Conservation (phyloP, 306 rosid species). For the Coriaria nepalensis region DNA sequence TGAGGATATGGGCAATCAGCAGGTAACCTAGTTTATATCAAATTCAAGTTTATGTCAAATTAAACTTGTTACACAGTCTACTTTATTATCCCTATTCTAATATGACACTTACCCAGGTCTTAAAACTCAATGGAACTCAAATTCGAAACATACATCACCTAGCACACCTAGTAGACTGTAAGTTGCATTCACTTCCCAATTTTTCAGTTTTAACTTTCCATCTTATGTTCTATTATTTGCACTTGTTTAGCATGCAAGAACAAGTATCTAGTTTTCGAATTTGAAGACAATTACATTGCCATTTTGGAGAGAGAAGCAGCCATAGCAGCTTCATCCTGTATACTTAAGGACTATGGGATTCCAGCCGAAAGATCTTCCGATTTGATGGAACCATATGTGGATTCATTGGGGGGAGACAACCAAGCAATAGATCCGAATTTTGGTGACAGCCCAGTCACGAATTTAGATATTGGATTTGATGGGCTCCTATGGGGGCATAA, state of each 20-base stretch:
- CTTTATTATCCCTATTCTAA: constrained; percentile 12
- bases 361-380: constrained; percentile 78
- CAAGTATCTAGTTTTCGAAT: constrained; percentile 64
- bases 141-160: constrained; percentile 78
- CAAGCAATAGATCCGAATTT: constrained; percentile 27
- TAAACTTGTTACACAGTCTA: not conserved
- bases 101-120: constrained; percentile 38
- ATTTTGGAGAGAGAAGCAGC: constrained; percentile 73
- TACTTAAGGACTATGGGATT: constrained; percentile 76
- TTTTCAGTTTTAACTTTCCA: constrained; percentile 1
- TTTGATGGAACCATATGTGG: constrained; percentile 58
- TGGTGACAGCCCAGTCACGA: constrained; percentile 62
- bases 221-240: constrained; percentile 14
- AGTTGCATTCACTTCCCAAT: constrained; percentile 17
- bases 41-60: not conserved
- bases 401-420: constrained; percentile 25
- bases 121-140: constrained; percentile 66
- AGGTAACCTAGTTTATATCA: constrained; percentile 37
- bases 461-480: constrained; percentile 57
- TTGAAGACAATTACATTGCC: constrained; percentile 69
- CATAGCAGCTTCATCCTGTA: constrained; percentile 43
- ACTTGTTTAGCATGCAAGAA: constrained; percentile 63
- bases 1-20: constrained; percentile 90
- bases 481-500: constrained; percentile 75
- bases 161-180: constrained; percentile 80